Evolutionary conservation across 495 filamentous ascomycete genomes (phyloP).

Genomic region (Penicillium malachiteum): DNA sequence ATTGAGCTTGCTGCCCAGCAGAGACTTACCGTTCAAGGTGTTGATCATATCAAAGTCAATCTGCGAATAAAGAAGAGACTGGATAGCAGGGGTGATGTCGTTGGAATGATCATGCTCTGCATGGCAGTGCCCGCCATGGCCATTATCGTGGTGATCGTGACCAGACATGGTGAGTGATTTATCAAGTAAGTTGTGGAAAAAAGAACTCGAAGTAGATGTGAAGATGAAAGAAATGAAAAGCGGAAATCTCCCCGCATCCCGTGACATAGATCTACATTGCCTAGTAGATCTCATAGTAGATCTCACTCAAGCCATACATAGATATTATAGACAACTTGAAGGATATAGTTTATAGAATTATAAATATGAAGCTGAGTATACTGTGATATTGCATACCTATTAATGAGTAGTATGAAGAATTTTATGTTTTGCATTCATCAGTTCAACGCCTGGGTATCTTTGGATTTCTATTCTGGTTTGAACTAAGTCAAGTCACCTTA

Average conservation of each 20-base stretch:
- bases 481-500: slow-evolving; percentile 45
- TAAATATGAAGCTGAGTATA: too few relatives aligned
- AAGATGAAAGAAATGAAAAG: not conserved
- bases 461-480: not conserved
- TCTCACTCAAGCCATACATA: too few relatives aligned
- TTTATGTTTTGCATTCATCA: not conserved
- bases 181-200: not conserved
- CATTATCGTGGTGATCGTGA: slow-evolving; percentile 45
- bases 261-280: slow-evolving; percentile 17
- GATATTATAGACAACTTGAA: too few relatives aligned
- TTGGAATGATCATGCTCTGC: slow-evolving; percentile 77
- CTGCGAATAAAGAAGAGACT: slow-evolving; percentile 83
- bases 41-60: slow-evolving; percentile 83
- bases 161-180: slow-evolving; percentile 34
- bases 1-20: not conserved
- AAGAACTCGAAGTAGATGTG: not conserved
- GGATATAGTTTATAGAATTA: too few relatives aligned
- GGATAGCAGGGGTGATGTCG: slow-evolving; percentile 85
- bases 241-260: slow-evolving; percentile 6
- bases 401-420: too few relatives aligned
- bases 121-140: slow-evolving; percentile 42
- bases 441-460: slow-evolving; percentile 6
- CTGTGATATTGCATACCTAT: too few relatives aligned
- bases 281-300: too few relatives aligned
- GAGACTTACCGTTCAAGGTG: slow-evolving; percentile 69